phyloP scores from a whole-genome alignment of 768 basidiomycete genomes.

The Rhizopogon vinicolor region DNA sequence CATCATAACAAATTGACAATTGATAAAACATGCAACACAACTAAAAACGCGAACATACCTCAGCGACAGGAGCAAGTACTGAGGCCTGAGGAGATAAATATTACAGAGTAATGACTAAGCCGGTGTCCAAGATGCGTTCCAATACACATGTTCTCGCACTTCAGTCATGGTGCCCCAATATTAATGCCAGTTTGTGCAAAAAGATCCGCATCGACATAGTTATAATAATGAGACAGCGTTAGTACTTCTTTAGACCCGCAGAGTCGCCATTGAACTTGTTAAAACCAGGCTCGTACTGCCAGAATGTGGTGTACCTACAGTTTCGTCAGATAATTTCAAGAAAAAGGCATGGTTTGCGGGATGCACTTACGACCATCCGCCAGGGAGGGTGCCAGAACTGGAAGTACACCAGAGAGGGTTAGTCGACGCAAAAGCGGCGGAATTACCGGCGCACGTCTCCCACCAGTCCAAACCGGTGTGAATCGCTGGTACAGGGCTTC shows the following conservation, averaged over 20 bases:
- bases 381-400: slow-evolving; percentile 29
- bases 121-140: no score
- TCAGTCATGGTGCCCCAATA: slow-evolving; percentile 1
- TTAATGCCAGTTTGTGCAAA: slow-evolving; percentile 14
- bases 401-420: slow-evolving; percentile 35
- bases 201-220: not conserved
- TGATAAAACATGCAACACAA: no score
- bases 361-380: slow-evolving; percentile 26
- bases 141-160: no score
- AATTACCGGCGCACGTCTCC: slow-evolving; percentile 34
- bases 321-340: not conserved
- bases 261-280: not conserved
- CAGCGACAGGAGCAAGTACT: no score
- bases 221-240: not conserved
- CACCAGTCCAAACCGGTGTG: slow-evolving; percentile 33
- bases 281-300: not conserved
- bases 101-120: no score
- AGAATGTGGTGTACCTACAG: not conserved
- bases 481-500: no score
- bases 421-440: slow-evolving; percentile 25
- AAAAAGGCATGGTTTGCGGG: not conserved
- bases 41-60: no score
- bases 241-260: not conserved
- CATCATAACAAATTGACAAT: no score
- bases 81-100: no score